Evolutionary conservation across 257 asterid species (phyloP).

Genomic region (Datura wrightii): DNA sequence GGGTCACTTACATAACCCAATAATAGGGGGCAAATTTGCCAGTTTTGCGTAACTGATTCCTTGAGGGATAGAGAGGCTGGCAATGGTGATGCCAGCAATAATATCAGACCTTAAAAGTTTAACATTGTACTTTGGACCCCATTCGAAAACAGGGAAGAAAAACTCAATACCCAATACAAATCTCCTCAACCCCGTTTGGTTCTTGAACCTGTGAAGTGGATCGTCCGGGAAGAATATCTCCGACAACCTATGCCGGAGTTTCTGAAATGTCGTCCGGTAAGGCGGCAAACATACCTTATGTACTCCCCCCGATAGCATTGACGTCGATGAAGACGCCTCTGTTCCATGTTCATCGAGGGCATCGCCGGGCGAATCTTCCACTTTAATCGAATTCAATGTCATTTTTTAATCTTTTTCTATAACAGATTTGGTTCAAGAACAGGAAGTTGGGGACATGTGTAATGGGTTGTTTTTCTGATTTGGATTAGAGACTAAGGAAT

Average conservation of each 20-base stretch:
- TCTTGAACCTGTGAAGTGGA: constrained; percentile 80
- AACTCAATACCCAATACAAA: constrained; percentile 68
- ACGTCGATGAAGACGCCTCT: constrained; percentile 29
- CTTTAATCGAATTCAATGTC: constrained; percentile 61
- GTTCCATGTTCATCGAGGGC: constrained; percentile 30
- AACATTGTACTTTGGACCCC: constrained; percentile 72
- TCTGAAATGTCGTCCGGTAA: constrained; percentile 60
- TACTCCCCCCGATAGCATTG: constrained; percentile 42
- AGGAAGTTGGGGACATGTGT: neutral
- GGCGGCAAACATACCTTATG: constrained; percentile 83
- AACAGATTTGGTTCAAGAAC: neutral
- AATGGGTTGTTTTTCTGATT: constrained; percentile 3
- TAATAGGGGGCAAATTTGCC: constrained; percentile 86
- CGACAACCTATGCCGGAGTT: constrained; percentile 69
- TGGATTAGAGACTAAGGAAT: neutral
- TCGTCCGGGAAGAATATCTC: constrained; percentile 92
- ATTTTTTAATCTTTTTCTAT: neutral
- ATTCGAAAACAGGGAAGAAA: constrained; percentile 76
- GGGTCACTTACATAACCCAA: constrained; percentile 75
- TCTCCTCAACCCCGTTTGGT: constrained; percentile 59
- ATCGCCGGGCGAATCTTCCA: constrained; percentile 54
- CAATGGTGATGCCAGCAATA: constrained; percentile 83
- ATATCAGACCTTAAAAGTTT: constrained; percentile 65
- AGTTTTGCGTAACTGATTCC: constrained; percentile 96
- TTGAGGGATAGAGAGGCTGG: constrained; percentile 92